These are phyloP conservation scores for Neofusicoccum umdonicola DNA, from an alignment of 2,329 filamentous ascomycete genomes.

Conservation along the genomic window DNA sequence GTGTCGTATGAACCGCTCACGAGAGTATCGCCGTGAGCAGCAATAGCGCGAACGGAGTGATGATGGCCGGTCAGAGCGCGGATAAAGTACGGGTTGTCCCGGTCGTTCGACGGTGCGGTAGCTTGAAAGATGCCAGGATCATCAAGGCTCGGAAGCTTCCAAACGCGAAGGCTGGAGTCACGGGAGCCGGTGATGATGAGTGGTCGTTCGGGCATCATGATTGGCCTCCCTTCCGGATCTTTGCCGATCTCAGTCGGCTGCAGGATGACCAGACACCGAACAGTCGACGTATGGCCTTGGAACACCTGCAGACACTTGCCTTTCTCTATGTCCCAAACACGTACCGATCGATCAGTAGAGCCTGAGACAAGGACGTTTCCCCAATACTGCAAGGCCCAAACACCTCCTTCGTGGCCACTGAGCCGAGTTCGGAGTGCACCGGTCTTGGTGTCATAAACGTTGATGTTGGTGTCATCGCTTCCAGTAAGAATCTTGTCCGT, in stretches of 20 bases:
- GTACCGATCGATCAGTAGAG: slow-evolving; percentile 93
- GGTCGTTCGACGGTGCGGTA: slow-evolving; percentile 67
- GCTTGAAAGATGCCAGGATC: slow-evolving; percentile 78
- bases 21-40: slow-evolving; percentile 90
- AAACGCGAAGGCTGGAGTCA: slow-evolving; percentile 90
- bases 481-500: slow-evolving; percentile 97
- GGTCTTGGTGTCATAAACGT: slow-evolving; percentile 96
- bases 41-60: slow-evolving; percentile 94
- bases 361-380: slow-evolving; percentile 94
- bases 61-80: slow-evolving; percentile 81
- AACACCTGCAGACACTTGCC: slow-evolving; percentile 93
- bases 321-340: slow-evolving; percentile 98
- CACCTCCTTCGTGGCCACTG: slow-evolving; percentile 91
- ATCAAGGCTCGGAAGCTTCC: slow-evolving; percentile 81
- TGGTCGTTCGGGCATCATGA: slow-evolving; percentile 91
- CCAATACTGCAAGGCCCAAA: slow-evolving; percentile 96
- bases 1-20: slow-evolving; percentile 97
- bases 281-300: slow-evolving; percentile 95
- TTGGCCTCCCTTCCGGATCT: slow-evolving; percentile 66
- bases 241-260: slow-evolving; percentile 79
- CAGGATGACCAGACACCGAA: slow-evolving; percentile 91
- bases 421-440: slow-evolving; percentile 80
- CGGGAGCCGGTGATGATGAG: slow-evolving; percentile 96
- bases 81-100: slow-evolving; percentile 92
- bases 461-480: slow-evolving; percentile 95